Evolutionary conservation across 257 asterid genomes (phyloP), one percentile per base, ranked within the genome.

Genomic region (Scutellaria barbata): DNA sequence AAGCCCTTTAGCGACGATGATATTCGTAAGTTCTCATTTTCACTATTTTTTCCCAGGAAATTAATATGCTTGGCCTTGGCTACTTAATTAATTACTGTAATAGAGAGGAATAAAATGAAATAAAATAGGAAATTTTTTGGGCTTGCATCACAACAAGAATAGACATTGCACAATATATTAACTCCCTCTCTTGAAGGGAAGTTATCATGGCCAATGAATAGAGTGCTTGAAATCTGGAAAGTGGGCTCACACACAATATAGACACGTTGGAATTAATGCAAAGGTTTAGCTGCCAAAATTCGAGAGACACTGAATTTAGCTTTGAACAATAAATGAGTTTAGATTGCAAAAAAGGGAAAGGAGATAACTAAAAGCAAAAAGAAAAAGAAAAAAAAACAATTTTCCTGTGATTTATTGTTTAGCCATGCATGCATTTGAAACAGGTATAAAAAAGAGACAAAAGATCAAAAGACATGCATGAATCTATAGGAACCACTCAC

Each of bases 1-100:
- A 84, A 78, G 66, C 83, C 93, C 1, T 89, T 81, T 40, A 88
- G 92, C 11, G 99, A 92, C 39, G 99, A 88, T 17, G 98, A 92
- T 18, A 76, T 62, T 59, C 78, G 99, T 95, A 70, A 85, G 91
- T 80, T 18, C 2, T 5, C 20, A 20, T 54, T 13, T 50, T 14
- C 55, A 1, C 0, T 3, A 17, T 50, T 1, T 17, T 11, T 9
- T 12, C 6, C 13, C 10, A 46, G 9, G 11, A 46, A 46, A 46
- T 1, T 3, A 11, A 46, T 11, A n/a, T n/a, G n/a, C n/a, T n/a
- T n/a, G n/a, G n/a, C n/a, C n/a, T n/a, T n/a, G n/a, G n/a, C n/a
- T n/a, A n/a, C n/a, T n/a, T n/a, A n/a, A n/a, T n/a, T n/a, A n/a
- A n/a, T n/a, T n/a, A n/a, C n/a, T n/a, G n/a, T n/a, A n/a, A n/a